Evolutionary conservation across 495 filamentous ascomycete genomes (phyloP).

Genomic region (Choiromyces venosus): DNA sequence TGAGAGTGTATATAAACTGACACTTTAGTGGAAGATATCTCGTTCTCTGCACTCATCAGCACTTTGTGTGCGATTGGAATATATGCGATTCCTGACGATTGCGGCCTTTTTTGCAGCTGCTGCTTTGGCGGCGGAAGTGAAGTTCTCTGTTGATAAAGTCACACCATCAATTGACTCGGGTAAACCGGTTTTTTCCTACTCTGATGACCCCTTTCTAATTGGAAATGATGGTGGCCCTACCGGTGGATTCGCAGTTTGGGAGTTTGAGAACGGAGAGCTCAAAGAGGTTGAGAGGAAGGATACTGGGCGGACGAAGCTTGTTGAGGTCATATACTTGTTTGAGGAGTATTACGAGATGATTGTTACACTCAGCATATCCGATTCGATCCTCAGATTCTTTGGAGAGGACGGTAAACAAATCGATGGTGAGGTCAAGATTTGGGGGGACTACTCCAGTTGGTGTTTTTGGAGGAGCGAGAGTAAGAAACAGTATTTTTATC

Average conservation of each 20-base stretch:
- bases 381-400: conserved; percentile 43
- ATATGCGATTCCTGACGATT: not conserved
- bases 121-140: not conserved
- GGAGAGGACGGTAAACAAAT: conserved; percentile 23
- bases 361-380: conserved; percentile 40
- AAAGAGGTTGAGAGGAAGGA: conserved; percentile 34
- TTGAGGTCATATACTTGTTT: conserved; percentile 36
- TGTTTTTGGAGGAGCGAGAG: conserved; percentile 41
- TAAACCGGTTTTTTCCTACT: not conserved
- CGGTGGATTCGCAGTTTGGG: conserved; percentile 39
- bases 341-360: conserved; percentile 31
- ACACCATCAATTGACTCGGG: not conserved
- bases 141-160: not conserved
- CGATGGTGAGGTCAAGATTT: conserved; percentile 33
- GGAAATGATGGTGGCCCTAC: conserved; percentile 41
- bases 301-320: conserved; percentile 42
- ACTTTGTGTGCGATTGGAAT: not conserved
- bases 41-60: not conserved
- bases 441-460: conserved; percentile 43
- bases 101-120: not conserved
- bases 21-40: not conserved
- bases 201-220: conserved; percentile 33
- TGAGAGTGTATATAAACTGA: not conserved
- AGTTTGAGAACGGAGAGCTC: conserved; percentile 21
- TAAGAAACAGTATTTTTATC: conserved; percentile 42